A percentile compares a stretch with the other conserved stretches of the same genome.
These are phyloP conservation scores for Climacium dendroides DNA, from an alignment of 225 moss, liverwort and hornwort species.

Conservation along the genomic window DNA sequence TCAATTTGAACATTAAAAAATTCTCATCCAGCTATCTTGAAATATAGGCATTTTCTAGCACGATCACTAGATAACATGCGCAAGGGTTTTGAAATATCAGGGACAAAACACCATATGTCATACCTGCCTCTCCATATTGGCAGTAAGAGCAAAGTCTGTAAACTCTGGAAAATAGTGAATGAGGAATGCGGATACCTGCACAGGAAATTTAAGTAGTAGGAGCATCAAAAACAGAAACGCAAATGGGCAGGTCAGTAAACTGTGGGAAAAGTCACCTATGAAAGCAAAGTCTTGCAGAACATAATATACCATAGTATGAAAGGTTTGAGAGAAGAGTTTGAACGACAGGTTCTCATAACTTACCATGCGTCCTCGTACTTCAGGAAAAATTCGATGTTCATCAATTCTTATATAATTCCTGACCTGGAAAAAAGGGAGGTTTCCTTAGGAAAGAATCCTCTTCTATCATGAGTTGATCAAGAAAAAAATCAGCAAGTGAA, in stretches of 20 bases:
- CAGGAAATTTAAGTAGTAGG: background rate
- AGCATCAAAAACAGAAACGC: background rate
- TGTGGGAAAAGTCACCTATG: background rate
- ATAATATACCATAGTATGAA: background rate
- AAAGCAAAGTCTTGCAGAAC: background rate
- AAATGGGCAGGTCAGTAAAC: background rate
- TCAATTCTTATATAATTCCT: conserved; percentile 75
- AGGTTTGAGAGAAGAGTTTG: background rate
- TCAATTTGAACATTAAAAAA: background rate
- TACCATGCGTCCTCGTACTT: conserved; percentile 91
- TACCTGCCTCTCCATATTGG: conserved; percentile 94
- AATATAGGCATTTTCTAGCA: background rate
- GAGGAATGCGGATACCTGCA: conserved; percentile 84
- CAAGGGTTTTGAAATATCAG: background rate
- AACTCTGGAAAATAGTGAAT: conserved; percentile 75
- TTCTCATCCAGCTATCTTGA: background rate
- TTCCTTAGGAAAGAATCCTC: background rate
- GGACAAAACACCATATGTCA: background rate
- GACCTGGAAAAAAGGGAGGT: conserved; percentile 33
- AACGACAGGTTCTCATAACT: background rate
- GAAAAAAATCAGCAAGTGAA: background rate
- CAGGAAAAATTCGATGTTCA: conserved; percentile 64
- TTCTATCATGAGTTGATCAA: background rate
- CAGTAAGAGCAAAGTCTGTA: conserved; percentile 75
- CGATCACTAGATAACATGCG: background rate